These are phyloP conservation scores for Symbiodinium pilosum DNA, from an alignment of 73 alveolate genomes.

Conservation along the genomic window DNA sequence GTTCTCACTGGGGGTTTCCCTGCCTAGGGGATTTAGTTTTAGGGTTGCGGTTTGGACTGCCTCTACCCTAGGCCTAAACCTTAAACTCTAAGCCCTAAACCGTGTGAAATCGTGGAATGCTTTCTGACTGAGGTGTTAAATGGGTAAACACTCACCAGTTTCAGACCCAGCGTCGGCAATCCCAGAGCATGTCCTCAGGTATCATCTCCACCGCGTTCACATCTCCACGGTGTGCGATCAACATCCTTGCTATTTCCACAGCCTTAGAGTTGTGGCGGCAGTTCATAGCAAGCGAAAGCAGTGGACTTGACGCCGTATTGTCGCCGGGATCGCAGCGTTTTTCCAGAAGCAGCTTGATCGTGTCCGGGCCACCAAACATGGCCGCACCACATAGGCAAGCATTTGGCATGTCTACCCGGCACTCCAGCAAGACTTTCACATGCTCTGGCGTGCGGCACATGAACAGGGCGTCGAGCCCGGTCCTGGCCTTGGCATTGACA, in stretches of 20 bases:
- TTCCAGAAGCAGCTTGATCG: not conserved
- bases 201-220: too few species aligned
- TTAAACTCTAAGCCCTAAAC: too few species aligned
- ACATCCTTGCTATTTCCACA: not conserved
- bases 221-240: not conserved
- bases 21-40: not conserved
- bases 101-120: not conserved
- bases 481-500: not conserved
- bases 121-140: not conserved
- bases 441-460: slow-evolving; percentile 9
- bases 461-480: slow-evolving; percentile 19
- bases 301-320: too few species aligned
- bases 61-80: not conserved
- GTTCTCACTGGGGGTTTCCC: not conserved
- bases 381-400: not conserved
- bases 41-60: too few species aligned
- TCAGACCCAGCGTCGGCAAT: too few species aligned
- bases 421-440: slow-evolving; percentile 46
- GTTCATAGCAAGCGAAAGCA: not conserved
- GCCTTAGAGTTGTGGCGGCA: not conserved
- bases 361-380: slow-evolving; percentile 23
- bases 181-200: too few species aligned
- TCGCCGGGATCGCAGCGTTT: not conserved
- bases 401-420: not conserved
- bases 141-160: too few species aligned